Percentiles rank a stretch among this genome's conserved stretches.
Conservation (phyloP, 2,329 filamentous ascomycete species). For the Ascomycota sp. region DNA sequence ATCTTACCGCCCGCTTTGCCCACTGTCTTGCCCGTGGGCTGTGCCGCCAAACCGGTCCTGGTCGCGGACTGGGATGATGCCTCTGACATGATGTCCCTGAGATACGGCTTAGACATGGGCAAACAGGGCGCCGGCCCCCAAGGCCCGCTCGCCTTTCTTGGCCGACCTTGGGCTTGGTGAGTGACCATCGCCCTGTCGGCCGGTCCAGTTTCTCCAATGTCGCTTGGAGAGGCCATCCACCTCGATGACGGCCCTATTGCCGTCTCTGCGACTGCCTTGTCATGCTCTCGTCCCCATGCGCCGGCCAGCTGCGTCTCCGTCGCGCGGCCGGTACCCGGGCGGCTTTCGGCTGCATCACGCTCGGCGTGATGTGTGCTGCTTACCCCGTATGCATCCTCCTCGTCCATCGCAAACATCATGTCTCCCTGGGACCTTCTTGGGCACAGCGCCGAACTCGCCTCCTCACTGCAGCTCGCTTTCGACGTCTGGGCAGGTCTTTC, state of each 20-base stretch:
- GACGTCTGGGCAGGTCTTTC: constrained; percentile 25
- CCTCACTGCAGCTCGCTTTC: constrained; percentile 27
- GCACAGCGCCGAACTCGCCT: constrained; percentile 42
- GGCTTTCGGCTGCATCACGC: constrained; percentile 3
- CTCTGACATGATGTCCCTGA: constrained; percentile 54
- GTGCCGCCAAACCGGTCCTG: constrained; percentile 29
- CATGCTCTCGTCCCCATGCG: too few species aligned
- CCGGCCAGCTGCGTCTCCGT: too few species aligned
- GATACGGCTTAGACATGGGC: constrained; percentile 40
- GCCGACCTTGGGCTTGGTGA: neutral
- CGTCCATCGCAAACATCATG: constrained; percentile 87
- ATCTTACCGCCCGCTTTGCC: constrained; percentile 33
- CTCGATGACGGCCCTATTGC: neutral
- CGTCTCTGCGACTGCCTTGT: constrained; percentile 1
- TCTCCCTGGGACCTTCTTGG: constrained; percentile 48
- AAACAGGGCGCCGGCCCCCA: constrained; percentile 30
- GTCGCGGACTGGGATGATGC: constrained; percentile 29
- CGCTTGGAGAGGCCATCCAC: too few species aligned
- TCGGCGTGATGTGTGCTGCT: constrained; percentile 10
- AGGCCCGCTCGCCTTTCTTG: constrained; percentile 15
- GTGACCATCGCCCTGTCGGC: neutral
- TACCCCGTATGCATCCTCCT: constrained; percentile 28
- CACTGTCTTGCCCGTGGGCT: constrained; percentile 18
- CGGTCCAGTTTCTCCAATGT: neutral
- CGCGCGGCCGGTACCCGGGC: too few species aligned